Evolutionary conservation across 345 rosid genomes (phyloP).

Genomic region (Citrus australasica): DNA sequence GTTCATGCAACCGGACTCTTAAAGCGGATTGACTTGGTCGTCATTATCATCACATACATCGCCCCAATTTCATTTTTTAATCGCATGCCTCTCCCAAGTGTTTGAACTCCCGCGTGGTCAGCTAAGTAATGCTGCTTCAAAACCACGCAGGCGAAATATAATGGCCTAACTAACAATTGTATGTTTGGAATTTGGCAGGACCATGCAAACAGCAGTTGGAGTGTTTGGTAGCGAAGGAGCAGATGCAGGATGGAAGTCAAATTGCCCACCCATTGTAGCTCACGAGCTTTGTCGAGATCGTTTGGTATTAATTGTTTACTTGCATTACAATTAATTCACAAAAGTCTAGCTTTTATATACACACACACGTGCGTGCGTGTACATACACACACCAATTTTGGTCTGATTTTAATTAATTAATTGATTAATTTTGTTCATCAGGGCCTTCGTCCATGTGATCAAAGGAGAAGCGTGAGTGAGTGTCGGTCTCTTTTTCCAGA

Average conservation of each 20-base stretch:
- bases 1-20: slow-evolving; percentile 41
- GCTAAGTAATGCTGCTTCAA: too few species aligned
- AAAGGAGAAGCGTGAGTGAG: slow-evolving; percentile 11
- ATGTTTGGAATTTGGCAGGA: slow-evolving; percentile 25
- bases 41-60: background rate
- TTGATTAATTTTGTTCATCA: background rate
- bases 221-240: slow-evolving; percentile 46
- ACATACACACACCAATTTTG: too few species aligned
- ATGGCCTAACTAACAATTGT: too few species aligned
- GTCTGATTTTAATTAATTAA: too few species aligned
- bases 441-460: slow-evolving; percentile 11
- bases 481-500: slow-evolving; percentile 1
- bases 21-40: slow-evolving; percentile 51
- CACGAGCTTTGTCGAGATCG: slow-evolving; percentile 68
- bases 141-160: too few species aligned
- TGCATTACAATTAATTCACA: background rate
- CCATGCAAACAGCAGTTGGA: slow-evolving; percentile 75
- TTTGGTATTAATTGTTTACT: slow-evolving; percentile 32
- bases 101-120: too few species aligned
- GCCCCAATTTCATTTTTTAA: background rate
- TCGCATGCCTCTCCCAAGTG: too few species aligned
- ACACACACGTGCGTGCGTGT: too few species aligned
- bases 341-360: accelerated
- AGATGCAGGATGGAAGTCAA: slow-evolving; percentile 26
- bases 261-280: slow-evolving; percentile 54